These are phyloP conservation scores for Solanum aculeatissimum DNA, from an alignment of 305 asterid species.

Conservation along the genomic window DNA sequence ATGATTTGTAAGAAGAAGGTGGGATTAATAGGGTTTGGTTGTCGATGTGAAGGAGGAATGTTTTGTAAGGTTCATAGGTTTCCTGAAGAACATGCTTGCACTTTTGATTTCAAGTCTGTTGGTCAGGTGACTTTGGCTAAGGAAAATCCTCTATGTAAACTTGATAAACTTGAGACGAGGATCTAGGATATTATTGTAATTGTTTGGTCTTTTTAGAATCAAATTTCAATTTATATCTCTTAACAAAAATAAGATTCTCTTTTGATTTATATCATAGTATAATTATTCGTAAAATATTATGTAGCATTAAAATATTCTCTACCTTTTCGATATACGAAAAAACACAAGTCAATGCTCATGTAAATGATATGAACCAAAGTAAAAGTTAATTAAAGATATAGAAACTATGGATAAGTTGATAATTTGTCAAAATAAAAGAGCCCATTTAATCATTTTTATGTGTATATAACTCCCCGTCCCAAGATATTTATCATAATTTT, in stretches of 20 bases:
- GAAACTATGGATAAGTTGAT: not conserved
- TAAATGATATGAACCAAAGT: not conserved
- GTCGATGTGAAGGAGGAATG: conserved; percentile 8
- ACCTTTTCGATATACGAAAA: too few species aligned
- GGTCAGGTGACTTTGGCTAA: not conserved
- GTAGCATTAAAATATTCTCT: not conserved
- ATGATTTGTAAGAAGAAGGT: conserved; percentile 16
- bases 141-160: not conserved
- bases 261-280: not conserved
- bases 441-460: too few species aligned
- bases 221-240: not conserved
- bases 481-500: too few species aligned
- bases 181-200: too few species aligned
- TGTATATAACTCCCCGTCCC: too few species aligned
- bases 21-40: conserved; percentile 13
- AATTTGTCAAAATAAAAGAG: not conserved
- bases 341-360: not conserved
- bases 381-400: not conserved
- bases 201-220: too few species aligned
- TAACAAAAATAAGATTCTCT: not conserved
- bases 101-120: conserved; percentile 7
- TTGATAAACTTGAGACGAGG: not conserved
- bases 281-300: not conserved
- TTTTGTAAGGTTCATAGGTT: conserved; percentile 22
- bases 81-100: conserved; percentile 23